Evolutionary conservation across 2,329 filamentous ascomycete genomes (phyloP).

Genomic region (Aspergillus calidoustus): DNA sequence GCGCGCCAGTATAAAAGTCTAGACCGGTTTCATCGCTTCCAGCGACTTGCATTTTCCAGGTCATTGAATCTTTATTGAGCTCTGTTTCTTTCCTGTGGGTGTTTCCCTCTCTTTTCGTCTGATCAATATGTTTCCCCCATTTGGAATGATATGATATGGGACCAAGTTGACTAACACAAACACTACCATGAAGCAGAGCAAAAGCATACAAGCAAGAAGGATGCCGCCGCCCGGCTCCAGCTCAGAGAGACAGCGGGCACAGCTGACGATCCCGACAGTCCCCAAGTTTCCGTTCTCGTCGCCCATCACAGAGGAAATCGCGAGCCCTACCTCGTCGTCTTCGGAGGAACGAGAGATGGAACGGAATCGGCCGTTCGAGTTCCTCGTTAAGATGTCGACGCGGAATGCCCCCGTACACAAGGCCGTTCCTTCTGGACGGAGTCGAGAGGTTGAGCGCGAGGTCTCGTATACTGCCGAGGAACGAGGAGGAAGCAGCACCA

Average conservation of each 20-base stretch:
- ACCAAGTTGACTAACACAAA: background rate
- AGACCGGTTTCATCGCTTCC: conserved; percentile 7
- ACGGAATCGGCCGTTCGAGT: conserved; percentile 37
- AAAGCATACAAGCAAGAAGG: conserved; percentile 21
- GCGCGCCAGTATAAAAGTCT: conserved; percentile 11
- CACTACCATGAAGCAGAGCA: conserved; percentile 3
- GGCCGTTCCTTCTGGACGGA: conserved; percentile 1
- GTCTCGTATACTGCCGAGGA: conserved; percentile 12
- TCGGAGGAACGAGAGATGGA: conserved; percentile 35
- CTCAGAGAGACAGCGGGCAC: conserved; percentile 30
- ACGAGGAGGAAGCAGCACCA: background rate
- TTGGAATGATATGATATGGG: background rate
- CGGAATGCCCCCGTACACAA: conserved; percentile 23
- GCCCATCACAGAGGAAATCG: conserved; percentile 48
- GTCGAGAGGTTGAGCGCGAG: conserved; percentile 21
- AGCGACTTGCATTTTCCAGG: background rate
- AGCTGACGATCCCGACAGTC: conserved; percentile 35
- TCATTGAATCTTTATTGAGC: conserved; percentile 1
- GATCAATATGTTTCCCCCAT: background rate
- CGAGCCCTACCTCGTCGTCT: conserved; percentile 42
- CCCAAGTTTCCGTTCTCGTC: conserved; percentile 50
- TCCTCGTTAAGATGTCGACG: conserved; percentile 31
- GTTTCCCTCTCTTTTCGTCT: background rate
- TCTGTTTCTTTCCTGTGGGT: conserved; percentile 10
- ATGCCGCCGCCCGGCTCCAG: conserved; percentile 28